phyloP scores from a whole-genome alignment of 495 filamentous ascomycete species.

The Delitschia confertaspora region DNA sequence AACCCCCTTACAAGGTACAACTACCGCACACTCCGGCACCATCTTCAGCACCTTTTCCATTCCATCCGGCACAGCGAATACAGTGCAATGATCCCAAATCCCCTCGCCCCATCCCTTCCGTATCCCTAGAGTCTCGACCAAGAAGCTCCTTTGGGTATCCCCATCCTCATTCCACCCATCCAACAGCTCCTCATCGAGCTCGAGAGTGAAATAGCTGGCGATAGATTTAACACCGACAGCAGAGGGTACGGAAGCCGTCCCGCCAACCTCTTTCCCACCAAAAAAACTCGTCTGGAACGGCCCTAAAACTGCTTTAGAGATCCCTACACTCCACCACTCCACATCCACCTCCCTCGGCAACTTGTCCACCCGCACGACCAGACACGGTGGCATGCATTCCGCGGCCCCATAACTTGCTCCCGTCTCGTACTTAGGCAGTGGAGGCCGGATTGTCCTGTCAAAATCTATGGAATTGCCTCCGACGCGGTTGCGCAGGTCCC shows the following conservation, averaged over 20 bases:
- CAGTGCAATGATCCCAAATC: not conserved
- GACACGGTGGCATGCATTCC: constrained; percentile 50
- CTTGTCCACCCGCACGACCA: constrained; percentile 62
- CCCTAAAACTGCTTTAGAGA: not conserved
- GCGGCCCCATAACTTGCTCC: constrained; percentile 21
- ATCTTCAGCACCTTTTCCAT: not conserved
- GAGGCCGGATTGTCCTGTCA: constrained; percentile 11
- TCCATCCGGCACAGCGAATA: constrained; percentile 7
- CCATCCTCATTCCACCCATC: not conserved
- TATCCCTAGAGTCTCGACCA: not conserved
- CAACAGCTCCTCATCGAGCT: not conserved
- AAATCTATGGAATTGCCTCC: not conserved
- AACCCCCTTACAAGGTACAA: constrained; percentile 19
- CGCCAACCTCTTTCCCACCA: too few relatives aligned
- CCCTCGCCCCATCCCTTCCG: not conserved
- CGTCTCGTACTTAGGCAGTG: constrained; percentile 27
- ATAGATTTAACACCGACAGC: not conserved
- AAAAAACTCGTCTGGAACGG: too few relatives aligned
- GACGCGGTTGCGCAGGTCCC: constrained; percentile 54
- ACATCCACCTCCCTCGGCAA: constrained; percentile 60
- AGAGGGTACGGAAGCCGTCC: too few relatives aligned
- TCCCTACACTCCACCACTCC: constrained; percentile 39
- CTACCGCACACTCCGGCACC: constrained; percentile 5
- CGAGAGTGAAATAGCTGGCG: not conserved
- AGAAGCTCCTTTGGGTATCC: not conserved